Evolutionary conservation across 208 protist species (phyloP).

Genomic region (Acanthamoeba royreba): DNA sequence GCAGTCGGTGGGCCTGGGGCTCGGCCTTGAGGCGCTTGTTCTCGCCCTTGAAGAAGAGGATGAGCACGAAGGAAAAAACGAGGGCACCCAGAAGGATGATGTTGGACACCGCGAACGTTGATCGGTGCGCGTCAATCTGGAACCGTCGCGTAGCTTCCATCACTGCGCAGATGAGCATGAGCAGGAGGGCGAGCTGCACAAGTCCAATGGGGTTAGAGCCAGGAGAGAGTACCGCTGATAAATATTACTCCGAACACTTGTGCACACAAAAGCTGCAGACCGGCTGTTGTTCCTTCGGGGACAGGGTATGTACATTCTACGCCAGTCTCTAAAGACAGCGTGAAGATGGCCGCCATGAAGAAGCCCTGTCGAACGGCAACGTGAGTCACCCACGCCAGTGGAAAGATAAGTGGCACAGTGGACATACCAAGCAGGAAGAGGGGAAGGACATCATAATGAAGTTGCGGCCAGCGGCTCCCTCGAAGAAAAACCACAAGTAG

Average conservation of each 20-base stretch:
- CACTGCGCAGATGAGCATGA: too few relatives aligned
- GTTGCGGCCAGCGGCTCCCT: neutral
- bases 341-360: neutral
- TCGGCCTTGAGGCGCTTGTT: neutral
- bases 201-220: neutral
- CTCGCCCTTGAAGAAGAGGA: neutral
- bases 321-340: neutral
- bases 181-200: neutral
- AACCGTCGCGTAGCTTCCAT: neutral
- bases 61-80: neutral
- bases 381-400: neutral
- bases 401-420: neutral
- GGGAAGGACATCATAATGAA: conserved; percentile 33
- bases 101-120: neutral
- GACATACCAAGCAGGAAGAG: neutral
- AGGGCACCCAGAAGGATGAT: neutral
- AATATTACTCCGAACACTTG: neutral
- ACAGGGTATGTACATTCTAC: neutral
- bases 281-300: neutral
- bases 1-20: too few relatives aligned
- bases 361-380: neutral
- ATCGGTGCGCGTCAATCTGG: neutral
- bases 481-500: conserved; percentile 2
- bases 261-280: neutral
- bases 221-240: neutral